Percentiles rank a stretch among this genome's conserved stretches.
Evolutionary conservation across 805 yeast species (phyloP).

Genomic region (Pichia paraexigua): DNA sequence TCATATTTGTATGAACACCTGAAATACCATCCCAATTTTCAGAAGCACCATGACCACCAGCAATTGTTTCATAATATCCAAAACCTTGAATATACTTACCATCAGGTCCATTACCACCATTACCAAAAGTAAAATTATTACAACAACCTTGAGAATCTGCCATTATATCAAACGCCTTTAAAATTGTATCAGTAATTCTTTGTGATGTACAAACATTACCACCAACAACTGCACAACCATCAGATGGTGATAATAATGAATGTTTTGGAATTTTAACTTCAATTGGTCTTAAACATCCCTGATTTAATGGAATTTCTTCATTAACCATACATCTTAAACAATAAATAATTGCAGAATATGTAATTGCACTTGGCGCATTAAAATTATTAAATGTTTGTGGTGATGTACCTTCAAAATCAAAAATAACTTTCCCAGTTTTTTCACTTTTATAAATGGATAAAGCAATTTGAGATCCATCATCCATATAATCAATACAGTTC

Average conservation of each 20-base stretch:
- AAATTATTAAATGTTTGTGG: slow-evolving; percentile 83
- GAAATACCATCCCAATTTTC: slow-evolving; percentile 77
- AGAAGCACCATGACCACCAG: slow-evolving; percentile 92
- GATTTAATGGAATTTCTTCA: slow-evolving; percentile 85
- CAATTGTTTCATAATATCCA: slow-evolving; percentile 91
- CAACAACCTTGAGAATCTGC: slow-evolving; percentile 97
- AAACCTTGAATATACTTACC: slow-evolving; percentile 55
- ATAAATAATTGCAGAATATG: slow-evolving; percentile 82
- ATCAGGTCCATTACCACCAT: slow-evolving; percentile 50
- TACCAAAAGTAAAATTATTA: slow-evolving; percentile 89
- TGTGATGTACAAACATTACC: slow-evolving; percentile 96
- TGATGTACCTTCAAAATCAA: slow-evolving; percentile 83
- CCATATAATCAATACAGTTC: slow-evolving; percentile 60
- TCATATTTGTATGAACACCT: slow-evolving; percentile 92
- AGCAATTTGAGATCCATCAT: slow-evolving; percentile 66
- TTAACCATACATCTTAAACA: slow-evolving; percentile 79
- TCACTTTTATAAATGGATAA: slow-evolving; percentile 42
- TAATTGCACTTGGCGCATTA: slow-evolving; percentile 89
- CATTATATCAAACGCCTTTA: slow-evolving; percentile 79
- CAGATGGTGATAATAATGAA: slow-evolving; percentile 63
- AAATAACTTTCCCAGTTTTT: slow-evolving; percentile 47
- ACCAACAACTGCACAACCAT: slow-evolving; percentile 88
- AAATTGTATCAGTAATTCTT: slow-evolving; percentile 80
- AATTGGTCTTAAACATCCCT: slow-evolving; percentile 83
- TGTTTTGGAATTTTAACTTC: slow-evolving; percentile 55